Evolutionary conservation across 2,329 filamentous ascomycete species (phyloP).

Genomic region (Aspergillus piperis): DNA sequence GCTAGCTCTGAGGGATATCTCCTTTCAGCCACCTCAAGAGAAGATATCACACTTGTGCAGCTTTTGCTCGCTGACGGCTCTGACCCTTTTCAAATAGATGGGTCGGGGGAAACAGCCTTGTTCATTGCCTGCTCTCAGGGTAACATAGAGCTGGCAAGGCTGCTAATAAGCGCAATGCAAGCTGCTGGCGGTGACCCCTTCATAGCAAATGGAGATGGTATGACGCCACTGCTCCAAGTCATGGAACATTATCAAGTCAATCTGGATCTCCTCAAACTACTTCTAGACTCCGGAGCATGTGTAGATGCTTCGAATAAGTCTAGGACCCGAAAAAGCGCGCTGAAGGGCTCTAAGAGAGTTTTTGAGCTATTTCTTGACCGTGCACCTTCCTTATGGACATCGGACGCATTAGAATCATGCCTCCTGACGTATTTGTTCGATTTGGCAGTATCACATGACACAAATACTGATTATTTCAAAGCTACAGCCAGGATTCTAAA

Average conservation of each 20-base stretch:
- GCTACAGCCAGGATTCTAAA: neutral
- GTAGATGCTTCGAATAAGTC: neutral
- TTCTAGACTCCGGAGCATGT: neutral
- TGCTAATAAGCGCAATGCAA: neutral
- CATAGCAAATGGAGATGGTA: neutral
- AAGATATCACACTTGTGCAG: neutral
- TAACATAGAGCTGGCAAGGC: neutral
- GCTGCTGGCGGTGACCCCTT: neutral
- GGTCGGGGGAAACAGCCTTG: neutral
- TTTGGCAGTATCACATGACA: neutral
- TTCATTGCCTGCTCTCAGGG: neutral
- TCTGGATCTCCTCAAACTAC: neutral
- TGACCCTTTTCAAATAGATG: neutral
- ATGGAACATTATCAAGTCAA: too few species aligned
- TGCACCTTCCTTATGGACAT: neutral
- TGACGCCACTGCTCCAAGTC: neutral
- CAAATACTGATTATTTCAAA: neutral
- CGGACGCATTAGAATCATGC: neutral
- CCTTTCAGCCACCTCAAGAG: neutral
- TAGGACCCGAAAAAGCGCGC: neutral
- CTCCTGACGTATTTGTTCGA: neutral
- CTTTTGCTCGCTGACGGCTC: neutral
- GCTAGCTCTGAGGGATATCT: neutral
- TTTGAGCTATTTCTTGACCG: neutral
- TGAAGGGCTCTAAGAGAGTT: neutral